Conservation (phyloP, 208 protist genomes). For the Leptomonas pyrrhocoris region DNA sequence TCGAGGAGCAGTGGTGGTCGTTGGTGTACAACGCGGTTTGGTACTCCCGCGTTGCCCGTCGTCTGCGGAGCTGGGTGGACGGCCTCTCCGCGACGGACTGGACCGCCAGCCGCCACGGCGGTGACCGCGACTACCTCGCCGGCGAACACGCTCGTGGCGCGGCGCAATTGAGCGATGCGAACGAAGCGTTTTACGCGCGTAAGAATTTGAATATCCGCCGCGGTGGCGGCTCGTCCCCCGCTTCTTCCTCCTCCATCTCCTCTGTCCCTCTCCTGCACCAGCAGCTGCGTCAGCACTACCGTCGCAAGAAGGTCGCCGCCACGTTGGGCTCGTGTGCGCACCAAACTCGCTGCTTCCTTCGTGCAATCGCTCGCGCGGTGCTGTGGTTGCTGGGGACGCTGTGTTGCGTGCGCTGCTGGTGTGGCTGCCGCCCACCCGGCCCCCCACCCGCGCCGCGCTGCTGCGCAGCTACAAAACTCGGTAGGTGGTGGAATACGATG, state of each 20-base stretch:
- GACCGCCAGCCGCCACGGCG: background rate
- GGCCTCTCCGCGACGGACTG: background rate
- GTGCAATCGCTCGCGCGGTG: background rate
- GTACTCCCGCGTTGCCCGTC: constrained; percentile 4
- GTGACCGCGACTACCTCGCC: background rate
- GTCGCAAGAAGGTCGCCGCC: constrained; percentile 6
- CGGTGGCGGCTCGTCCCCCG: background rate
- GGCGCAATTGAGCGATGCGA: background rate
- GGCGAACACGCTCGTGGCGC: background rate
- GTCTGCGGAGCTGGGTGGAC: constrained; percentile 1
- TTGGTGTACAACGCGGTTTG: constrained; percentile 10
- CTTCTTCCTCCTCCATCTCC: background rate
- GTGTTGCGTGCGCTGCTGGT: constrained; percentile 23
- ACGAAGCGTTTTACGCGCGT: background rate
- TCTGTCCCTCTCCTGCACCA: constrained; percentile 7
- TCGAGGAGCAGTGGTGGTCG: constrained; percentile 21
- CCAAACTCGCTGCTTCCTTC: background rate
- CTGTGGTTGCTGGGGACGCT: constrained; percentile 16
- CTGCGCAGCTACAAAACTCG: constrained; percentile 5
- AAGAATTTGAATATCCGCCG: no score
- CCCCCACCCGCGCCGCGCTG: constrained; percentile 4
- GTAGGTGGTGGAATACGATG: background rate
- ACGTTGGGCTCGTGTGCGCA: constrained; percentile 8
- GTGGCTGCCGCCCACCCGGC: constrained; percentile 6
- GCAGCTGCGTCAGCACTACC: constrained; percentile 19